Evolutionary conservation across 2,329 filamentous ascomycete genomes (phyloP).

Genomic region (Myriosclerotinia duriaeana): DNA sequence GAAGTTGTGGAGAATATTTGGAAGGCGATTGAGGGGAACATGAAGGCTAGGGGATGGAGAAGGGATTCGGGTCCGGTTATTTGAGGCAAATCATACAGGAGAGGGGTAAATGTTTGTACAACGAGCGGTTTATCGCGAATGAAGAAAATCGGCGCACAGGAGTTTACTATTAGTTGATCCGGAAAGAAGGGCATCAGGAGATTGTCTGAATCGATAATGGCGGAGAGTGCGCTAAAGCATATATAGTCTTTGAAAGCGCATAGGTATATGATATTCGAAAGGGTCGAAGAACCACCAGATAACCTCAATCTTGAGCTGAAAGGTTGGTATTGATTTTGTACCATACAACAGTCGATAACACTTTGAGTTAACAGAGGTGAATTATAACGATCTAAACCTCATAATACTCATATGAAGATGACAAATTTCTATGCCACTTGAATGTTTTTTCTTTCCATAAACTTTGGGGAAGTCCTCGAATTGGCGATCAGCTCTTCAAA

Average conservation of each 20-base stretch:
- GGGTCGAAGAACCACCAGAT: background rate
- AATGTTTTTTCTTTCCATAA: background rate
- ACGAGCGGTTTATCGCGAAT: conserved; percentile 6
- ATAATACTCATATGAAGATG: background rate
- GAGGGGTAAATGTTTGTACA: conserved; percentile 1
- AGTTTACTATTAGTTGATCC: conserved; percentile 15
- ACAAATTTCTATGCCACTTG: background rate
- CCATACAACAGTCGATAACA: background rate
- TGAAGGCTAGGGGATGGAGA: conserved; percentile 82
- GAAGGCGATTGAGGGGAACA: conserved; percentile 82
- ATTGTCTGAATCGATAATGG: background rate
- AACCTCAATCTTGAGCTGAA: background rate
- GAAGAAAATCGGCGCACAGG: conserved; percentile 20
- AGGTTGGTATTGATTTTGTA: background rate
- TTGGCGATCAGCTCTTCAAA: conserved; percentile 5
- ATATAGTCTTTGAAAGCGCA: background rate
- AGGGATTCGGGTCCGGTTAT: conserved; percentile 61
- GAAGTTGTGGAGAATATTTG: conserved; percentile 93
- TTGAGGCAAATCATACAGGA: background rate
- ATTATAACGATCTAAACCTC: background rate
- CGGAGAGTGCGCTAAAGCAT: conserved; percentile 10
- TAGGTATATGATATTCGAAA: conserved; percentile 14
- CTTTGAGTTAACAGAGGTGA: background rate
- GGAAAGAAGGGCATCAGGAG: conserved; percentile 9
- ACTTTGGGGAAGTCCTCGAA: background rate